phyloP scores from a whole-genome alignment of 1,284 basidiomycete genomes.

The Hymenochaete sp. region DNA sequence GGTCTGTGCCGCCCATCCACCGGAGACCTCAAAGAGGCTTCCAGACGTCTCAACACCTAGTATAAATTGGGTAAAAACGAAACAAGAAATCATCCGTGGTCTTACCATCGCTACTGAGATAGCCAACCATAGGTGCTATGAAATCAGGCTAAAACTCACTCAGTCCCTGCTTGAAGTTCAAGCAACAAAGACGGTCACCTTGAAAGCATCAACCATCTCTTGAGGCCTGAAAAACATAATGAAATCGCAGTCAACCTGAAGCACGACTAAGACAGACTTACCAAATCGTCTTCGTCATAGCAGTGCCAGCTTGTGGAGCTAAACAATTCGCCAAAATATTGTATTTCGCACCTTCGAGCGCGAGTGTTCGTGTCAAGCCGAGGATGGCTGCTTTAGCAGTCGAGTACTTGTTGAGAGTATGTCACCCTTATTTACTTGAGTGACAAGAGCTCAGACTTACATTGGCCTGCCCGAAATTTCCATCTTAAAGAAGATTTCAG shows the following conservation, averaged over 20 bases:
- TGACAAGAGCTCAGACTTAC: conserved; percentile 40
- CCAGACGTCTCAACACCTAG: conserved; percentile 67
- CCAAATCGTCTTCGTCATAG: conserved; percentile 87
- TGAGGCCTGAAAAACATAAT: conserved; percentile 49
- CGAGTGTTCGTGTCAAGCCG: conserved; percentile 83
- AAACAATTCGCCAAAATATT: conserved; percentile 85
- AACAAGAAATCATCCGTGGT: background rate
- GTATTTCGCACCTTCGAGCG: conserved; percentile 89
- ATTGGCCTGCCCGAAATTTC: conserved; percentile 91
- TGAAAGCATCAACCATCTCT: conserved; percentile 93
- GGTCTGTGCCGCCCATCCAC: conserved; percentile 88
- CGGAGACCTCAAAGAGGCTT: conserved; percentile 80
- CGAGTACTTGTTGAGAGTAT: conserved; percentile 53
- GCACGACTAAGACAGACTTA: conserved; percentile 22
- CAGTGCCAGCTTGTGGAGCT: conserved; percentile 85
- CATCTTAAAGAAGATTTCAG: conserved; percentile 43
- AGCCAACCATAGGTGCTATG: conserved; percentile 88
- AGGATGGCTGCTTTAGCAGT: conserved; percentile 93
- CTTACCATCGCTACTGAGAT: conserved; percentile 71
- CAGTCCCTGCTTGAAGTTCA: background rate
- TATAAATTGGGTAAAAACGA: background rate
- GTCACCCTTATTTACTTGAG: background rate
- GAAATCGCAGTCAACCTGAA: conserved; percentile 6
- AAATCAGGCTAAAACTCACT: conserved; percentile 65
- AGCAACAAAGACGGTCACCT: conserved; percentile 35